phyloP scores from a whole-genome alignment of 495 filamentous ascomycete genomes.

The Jackrogersella multiformis region DNA sequence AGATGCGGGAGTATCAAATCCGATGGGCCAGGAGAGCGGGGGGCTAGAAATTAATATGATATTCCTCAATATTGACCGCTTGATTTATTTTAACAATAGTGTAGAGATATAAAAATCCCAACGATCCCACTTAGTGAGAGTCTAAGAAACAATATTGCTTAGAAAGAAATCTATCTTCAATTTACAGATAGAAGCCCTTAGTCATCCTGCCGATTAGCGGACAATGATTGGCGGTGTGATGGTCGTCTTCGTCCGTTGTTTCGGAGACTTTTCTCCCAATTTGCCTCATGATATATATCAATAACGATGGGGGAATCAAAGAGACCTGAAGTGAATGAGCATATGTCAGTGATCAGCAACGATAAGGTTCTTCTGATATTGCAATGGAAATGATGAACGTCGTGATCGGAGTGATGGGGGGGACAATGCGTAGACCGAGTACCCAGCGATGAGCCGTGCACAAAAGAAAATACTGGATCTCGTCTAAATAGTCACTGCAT shows the following conservation, averaged over 20 bases:
- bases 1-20: slow-evolving; percentile 17
- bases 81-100: background rate
- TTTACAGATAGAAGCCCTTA: slow-evolving; percentile 1
- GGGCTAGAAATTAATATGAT: background rate
- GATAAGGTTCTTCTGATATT: background rate
- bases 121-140: background rate
- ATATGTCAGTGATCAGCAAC: background rate
- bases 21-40: slow-evolving; percentile 18
- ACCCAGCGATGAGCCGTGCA: slow-evolving; percentile 31
- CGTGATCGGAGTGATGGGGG: slow-evolving; percentile 1
- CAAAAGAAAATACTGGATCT: slow-evolving; percentile 28
- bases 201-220: background rate
- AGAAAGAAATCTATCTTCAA: slow-evolving; percentile 16
- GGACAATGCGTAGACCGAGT: background rate
- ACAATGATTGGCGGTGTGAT: slow-evolving; percentile 18
- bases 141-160: background rate
- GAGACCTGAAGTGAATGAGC: background rate
- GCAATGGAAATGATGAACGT: background rate
- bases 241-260: slow-evolving; percentile 5
- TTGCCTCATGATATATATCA: slow-evolving; percentile 17
- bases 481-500: slow-evolving; percentile 13
- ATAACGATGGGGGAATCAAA: background rate
- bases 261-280: slow-evolving; percentile 5
- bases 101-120: slow-evolving; percentile 1
- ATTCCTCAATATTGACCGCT: background rate